Conservation (phyloP, 345 rosid species). For the Acer campestre region DNA sequence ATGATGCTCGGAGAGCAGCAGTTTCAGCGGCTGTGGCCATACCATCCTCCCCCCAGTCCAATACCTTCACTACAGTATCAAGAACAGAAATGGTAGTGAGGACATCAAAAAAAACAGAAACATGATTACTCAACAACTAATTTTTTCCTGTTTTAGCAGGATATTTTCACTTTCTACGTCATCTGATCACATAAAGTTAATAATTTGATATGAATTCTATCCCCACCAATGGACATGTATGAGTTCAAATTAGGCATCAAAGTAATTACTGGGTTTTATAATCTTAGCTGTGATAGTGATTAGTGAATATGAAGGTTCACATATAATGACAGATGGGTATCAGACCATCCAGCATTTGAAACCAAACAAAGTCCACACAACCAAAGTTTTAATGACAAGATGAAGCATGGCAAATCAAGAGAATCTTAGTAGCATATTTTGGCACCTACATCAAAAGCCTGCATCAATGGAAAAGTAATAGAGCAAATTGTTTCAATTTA, state of each 20-base stretch:
- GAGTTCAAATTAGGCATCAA: neutral
- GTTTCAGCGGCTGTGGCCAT: conserved; percentile 57
- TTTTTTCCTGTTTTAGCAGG: neutral
- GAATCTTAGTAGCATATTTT: neutral
- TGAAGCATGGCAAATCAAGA: neutral
- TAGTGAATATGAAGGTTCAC: neutral
- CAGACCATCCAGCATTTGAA: neutral
- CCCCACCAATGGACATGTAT: neutral
- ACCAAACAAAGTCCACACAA: neutral
- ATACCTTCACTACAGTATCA: conserved; percentile 53
- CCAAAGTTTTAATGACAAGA: neutral
- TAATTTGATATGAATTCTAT: neutral
- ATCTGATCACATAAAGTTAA: neutral
- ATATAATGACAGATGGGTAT: no score
- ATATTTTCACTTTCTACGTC: neutral
- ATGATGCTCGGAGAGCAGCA: conserved; percentile 64
- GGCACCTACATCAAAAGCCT: neutral
- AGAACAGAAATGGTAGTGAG: conserved; percentile 15
- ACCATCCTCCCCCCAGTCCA: conserved; percentile 91
- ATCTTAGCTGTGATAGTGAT: no score
- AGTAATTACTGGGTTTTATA: neutral
- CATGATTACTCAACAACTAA: neutral
- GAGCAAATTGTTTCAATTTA: neutral
- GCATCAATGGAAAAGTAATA: neutral
- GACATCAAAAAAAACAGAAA: conserved; percentile 2